phyloP scores from a whole-genome alignment of 495 filamentous ascomycete genomes.

The Neurospora sp. region DNA sequence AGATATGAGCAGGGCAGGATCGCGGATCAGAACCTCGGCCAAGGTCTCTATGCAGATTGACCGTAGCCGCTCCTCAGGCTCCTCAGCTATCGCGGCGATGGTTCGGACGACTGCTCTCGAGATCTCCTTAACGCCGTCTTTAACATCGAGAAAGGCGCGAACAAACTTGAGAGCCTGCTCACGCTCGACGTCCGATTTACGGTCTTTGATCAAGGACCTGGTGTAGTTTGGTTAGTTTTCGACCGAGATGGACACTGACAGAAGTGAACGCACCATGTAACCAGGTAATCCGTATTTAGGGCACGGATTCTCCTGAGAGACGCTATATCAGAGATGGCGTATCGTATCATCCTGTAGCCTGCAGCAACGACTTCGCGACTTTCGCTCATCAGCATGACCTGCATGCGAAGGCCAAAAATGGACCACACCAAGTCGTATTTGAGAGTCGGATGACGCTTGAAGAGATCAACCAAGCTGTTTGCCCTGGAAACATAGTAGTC shows the following conservation, averaged over 20 bases:
- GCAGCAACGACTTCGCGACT: constrained; percentile 93
- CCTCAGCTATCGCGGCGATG: constrained; percentile 82
- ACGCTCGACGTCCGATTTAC: constrained; percentile 89
- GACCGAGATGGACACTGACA: neutral
- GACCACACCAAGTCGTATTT: constrained; percentile 96
- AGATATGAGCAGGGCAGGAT: constrained; percentile 65
- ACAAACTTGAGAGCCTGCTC: constrained; percentile 97
- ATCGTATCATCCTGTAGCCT: constrained; percentile 84
- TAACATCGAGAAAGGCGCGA: constrained; percentile 88
- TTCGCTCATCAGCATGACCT: constrained; percentile 89
- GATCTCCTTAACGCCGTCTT: constrained; percentile 81
- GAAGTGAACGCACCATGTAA: constrained; percentile 49
- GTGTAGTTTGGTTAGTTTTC: neutral
- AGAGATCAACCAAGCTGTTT: constrained; percentile 83
- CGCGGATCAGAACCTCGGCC: constrained; percentile 79
- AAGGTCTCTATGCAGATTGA: constrained; percentile 88
- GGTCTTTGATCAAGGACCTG: constrained; percentile 82
- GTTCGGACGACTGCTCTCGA: constrained; percentile 77
- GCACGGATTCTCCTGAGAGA: constrained; percentile 81
- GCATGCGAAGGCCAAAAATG: constrained; percentile 83
- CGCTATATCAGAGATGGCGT: constrained; percentile 83
- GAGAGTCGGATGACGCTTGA: constrained; percentile 82
- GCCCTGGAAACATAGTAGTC: constrained; percentile 92
- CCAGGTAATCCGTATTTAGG: constrained; percentile 83
- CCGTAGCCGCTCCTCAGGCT: constrained; percentile 74